Percentiles rank a stretch among this genome's conserved stretches.
These are phyloP conservation scores for Trichoderma breve DNA, from an alignment of 2,329 filamentous ascomycete species.

Conservation along the genomic window DNA sequence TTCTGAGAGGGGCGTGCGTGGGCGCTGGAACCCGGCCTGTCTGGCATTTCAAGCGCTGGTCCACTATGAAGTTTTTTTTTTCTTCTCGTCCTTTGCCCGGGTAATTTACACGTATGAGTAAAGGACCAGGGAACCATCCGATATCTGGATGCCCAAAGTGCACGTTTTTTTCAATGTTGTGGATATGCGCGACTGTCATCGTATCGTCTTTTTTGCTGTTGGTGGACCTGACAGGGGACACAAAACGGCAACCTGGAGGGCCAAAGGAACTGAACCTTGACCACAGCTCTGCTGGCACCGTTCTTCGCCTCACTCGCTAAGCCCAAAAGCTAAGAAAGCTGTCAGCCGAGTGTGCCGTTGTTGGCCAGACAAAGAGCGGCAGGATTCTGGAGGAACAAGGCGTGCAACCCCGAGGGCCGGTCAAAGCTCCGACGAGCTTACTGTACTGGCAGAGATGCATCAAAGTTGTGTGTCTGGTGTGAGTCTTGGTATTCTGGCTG, in stretches of 20 bases:
- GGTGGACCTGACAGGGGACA: background rate
- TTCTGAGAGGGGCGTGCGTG: background rate
- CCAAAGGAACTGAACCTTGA: background rate
- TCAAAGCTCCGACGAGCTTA: background rate
- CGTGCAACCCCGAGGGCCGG: background rate
- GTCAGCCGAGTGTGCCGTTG: conserved; percentile 5
- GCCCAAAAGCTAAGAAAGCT: background rate
- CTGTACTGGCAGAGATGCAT: background rate
- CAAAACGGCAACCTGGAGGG: background rate
- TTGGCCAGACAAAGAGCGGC: background rate
- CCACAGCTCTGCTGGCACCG: background rate
- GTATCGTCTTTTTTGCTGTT: background rate
- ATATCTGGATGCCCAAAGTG: background rate
- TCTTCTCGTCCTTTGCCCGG: background rate
- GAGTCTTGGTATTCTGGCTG: background rate
- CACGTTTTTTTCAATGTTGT: background rate
- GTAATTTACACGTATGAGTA: background rate
- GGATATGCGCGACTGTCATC: background rate
- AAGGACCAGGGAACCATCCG: conserved; percentile 8
- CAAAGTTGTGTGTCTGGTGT: background rate
- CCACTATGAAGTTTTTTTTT: conserved; percentile 4
- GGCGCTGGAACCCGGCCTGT: conserved; percentile 16
- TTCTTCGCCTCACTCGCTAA: conserved; percentile 16
- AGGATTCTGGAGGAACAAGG: background rate
- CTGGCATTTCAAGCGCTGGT: conserved; percentile 6